These are phyloP conservation scores for Beauveria asiatica DNA, from an alignment of 2,329 filamentous ascomycete species.

Conservation along the genomic window DNA sequence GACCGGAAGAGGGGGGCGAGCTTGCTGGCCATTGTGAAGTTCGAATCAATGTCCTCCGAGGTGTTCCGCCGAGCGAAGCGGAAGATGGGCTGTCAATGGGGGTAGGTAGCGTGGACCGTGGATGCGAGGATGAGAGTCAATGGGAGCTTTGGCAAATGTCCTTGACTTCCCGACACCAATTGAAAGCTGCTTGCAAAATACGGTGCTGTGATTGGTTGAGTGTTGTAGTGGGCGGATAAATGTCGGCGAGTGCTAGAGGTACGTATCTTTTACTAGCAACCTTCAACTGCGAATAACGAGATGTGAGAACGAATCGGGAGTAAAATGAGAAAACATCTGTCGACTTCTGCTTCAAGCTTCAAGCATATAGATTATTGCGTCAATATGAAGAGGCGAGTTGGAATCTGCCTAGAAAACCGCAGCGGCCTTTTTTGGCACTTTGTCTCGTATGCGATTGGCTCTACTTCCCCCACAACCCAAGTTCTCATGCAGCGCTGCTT, in stretches of 20 bases:
- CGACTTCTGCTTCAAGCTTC: too few species aligned
- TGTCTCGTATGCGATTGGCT: too few species aligned
- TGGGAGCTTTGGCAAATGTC: slow-evolving; percentile 26
- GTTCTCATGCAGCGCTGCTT: too few species aligned
- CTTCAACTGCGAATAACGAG: too few species aligned
- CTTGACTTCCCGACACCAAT: slow-evolving; percentile 18
- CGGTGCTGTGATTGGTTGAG: slow-evolving; percentile 23
- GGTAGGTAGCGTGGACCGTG: slow-evolving; percentile 16
- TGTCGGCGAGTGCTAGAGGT: slow-evolving; percentile 15
- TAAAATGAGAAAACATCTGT: too few species aligned
- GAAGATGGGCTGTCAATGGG: slow-evolving; percentile 10
- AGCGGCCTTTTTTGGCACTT: too few species aligned
- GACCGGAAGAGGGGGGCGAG: slow-evolving; percentile 66
- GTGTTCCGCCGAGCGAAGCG: background rate
- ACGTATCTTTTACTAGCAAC: background rate
- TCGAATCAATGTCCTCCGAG: background rate
- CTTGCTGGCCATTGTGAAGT: slow-evolving; percentile 67
- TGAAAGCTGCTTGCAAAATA: slow-evolving; percentile 29
- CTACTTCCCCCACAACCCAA: too few species aligned
- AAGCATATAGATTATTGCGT: too few species aligned
- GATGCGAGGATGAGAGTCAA: slow-evolving; percentile 17
- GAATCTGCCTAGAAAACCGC: too few species aligned
- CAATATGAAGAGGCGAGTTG: too few species aligned
- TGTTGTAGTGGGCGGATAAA: slow-evolving; percentile 16
- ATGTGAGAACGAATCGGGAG: too few species aligned